Conservation (phyloP, 2,329 filamentous ascomycete genomes). For the Neonectria hederae region DNA sequence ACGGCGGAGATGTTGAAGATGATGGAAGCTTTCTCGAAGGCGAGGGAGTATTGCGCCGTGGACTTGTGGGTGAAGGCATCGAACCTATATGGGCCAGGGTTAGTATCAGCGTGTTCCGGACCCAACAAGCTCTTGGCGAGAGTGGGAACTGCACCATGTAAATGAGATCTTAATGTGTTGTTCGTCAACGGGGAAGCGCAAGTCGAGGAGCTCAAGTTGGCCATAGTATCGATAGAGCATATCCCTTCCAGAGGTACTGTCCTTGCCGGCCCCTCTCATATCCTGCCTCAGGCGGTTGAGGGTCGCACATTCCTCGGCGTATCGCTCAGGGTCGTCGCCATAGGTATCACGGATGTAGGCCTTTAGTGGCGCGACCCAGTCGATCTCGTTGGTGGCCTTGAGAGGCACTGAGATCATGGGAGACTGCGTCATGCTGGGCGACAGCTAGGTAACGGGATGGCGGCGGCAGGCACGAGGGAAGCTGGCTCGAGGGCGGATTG, state of each 20-base stretch:
- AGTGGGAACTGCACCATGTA: constrained; percentile 77
- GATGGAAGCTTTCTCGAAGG: constrained; percentile 98
- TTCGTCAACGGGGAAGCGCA: constrained; percentile 96
- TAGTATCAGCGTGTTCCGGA: constrained; percentile 17
- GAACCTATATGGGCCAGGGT: constrained; percentile 71
- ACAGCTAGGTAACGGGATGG: constrained; percentile 12
- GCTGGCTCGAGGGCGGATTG: constrained; percentile 28
- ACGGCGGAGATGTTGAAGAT: constrained; percentile 99
- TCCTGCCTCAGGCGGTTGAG: constrained; percentile 96
- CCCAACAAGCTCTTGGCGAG: neutral
- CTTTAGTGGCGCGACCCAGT: constrained; percentile 95
- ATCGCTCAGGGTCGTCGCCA: constrained; percentile 95
- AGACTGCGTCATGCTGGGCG: constrained; percentile 75
- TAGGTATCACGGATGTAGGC: constrained; percentile 92
- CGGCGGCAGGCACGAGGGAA: constrained; percentile 2
- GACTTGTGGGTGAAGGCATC: constrained; percentile 99
- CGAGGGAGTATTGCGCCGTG: constrained; percentile 95
- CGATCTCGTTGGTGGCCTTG: constrained; percentile 95
- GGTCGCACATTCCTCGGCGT: constrained; percentile 93
- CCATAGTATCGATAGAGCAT: constrained; percentile 97
- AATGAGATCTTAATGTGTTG: constrained; percentile 99
- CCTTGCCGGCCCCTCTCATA: constrained; percentile 96
- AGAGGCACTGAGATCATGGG: constrained; percentile 96
- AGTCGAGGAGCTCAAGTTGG: constrained; percentile 91
- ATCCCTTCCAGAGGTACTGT: constrained; percentile 92